Base-by-base conservation (phyloP, 2,329 filamentous ascomycete genomes). In the Neonectria ditissima region DNA sequence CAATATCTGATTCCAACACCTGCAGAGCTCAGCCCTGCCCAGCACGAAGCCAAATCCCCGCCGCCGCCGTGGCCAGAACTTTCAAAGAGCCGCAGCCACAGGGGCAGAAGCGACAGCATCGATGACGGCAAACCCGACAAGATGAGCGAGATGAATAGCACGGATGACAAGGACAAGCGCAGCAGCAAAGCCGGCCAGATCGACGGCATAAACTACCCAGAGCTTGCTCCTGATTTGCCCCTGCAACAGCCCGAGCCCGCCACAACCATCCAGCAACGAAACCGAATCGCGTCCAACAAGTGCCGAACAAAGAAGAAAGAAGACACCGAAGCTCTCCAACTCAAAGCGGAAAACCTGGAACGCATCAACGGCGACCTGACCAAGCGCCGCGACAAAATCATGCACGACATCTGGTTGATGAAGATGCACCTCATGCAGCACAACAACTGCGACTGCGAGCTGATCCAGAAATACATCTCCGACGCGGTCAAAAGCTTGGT, bases 221-320 rank as follows among this genome's bases (percentile, higher is more conserved):
- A 47, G 14, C 8, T 16, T 37, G 34, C 6, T 13, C 14, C 14
- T 2, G 14, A 5, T 37, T 37, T 14, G 14, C 34, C 34, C 13
- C 16, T 14, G 14, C 14, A 37, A 37, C 14, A 37, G 2, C 11
- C 4, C 1, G 41, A 55, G 1, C n/a, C 45, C 0, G 9, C 32
- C 9, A 58, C 4, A 20, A 43, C 18, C 0, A 3, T 67, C 0
- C 69, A 70, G 2, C 64, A 66, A 28, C 59, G 70, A n/a, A 74
- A 70, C 18, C 70, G 73, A 10, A 20, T 71, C 9, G 72, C 73
- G 4, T 71, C 73, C 51, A 74, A 69, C 55, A 73, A 67, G 28
- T 73, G 73, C 30, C 69, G 73, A 1, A 14, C 63, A 26, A 72
- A 65, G 50, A 74, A 73, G 41, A 62, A 64, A 1, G 65, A 69